Conservation (phyloP, 768 basidiomycete genomes). For the Coprinopsis strossmayeri region DNA sequence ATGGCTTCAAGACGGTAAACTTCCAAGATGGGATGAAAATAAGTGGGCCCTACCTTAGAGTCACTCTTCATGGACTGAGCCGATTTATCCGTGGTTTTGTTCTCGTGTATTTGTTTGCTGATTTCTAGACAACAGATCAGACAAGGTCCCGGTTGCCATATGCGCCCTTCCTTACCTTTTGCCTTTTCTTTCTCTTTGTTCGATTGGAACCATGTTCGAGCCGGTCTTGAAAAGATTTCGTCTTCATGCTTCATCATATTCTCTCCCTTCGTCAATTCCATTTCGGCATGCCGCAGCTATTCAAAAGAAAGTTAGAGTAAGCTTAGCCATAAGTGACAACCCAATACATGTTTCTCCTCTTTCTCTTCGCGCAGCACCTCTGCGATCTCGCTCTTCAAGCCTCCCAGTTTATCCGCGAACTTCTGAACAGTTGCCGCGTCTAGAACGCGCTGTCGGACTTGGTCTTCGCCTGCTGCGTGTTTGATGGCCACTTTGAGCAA, state of each 20-base stretch:
- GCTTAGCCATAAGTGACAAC: conserved; percentile 8
- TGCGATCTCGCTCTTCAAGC: conserved; percentile 68
- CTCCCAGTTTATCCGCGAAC: conserved; percentile 65
- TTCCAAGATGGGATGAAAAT: conserved; percentile 3
- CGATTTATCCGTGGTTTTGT: conserved; percentile 28
- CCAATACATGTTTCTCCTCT: conserved; percentile 82
- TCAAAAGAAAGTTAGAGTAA: conserved; percentile 1
- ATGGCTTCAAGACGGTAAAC: conserved; percentile 44
- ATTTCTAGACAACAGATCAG: conserved; percentile 37
- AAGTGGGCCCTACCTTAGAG: conserved; percentile 29
- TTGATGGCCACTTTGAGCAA: conserved; percentile 96
- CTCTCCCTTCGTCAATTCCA: conserved; percentile 92
- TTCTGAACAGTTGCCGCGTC: conserved; percentile 66
- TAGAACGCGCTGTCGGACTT: conserved; percentile 84
- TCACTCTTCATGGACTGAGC: conserved; percentile 22
- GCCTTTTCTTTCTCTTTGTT: conserved; percentile 75
- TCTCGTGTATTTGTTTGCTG: conserved; percentile 73
- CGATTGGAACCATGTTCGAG: conserved; percentile 98
- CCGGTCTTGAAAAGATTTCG: conserved; percentile 90
- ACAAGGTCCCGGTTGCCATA: neutral
- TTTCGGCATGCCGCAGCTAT: conserved; percentile 87
- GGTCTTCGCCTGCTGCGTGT: conserved; percentile 69
- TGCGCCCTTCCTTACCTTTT: conserved; percentile 46
- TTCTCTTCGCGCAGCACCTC: conserved; percentile 86
- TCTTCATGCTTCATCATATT: conserved; percentile 91